phyloP scores from a whole-genome alignment of 495 filamentous ascomycete species.

The Penicillium bovifimosum region DNA sequence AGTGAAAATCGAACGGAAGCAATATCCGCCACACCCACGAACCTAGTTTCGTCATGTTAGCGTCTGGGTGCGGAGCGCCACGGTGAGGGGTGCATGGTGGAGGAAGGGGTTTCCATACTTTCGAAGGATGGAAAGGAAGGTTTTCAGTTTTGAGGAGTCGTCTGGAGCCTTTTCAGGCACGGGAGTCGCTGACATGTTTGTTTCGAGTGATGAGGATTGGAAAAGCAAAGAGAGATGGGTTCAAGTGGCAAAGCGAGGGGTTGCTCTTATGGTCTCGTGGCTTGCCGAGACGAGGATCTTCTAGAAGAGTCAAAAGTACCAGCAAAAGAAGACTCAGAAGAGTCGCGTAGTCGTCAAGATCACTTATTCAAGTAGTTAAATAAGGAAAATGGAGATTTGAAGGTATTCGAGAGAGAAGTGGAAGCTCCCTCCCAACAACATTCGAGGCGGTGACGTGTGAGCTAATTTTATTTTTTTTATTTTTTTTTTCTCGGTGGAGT shows the following conservation, averaged over 20 bases:
- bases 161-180: conserved; percentile 62
- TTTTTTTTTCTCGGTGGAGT: background rate
- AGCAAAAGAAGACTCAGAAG: too few species aligned
- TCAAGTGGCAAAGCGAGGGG: conserved; percentile 5
- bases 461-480: conserved; percentile 11
- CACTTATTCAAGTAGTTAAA: too few species aligned
- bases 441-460: conserved; percentile 33
- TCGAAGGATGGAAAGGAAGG: conserved; percentile 73
- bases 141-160: conserved; percentile 78
- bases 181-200: conserved; percentile 29
- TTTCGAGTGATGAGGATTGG: background rate
- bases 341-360: too few species aligned
- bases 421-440: background rate
- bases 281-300: background rate
- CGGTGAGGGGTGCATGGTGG: background rate
- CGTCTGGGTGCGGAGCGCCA: background rate
- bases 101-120: conserved; percentile 50
- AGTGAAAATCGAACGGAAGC: conserved; percentile 93
- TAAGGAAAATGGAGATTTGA: too few species aligned
- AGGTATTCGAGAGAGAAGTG: background rate
- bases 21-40: conserved; percentile 92
- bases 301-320: too few species aligned
- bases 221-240: conserved; percentile 1
- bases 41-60: conserved; percentile 48
- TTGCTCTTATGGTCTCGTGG: too few species aligned